Evolutionary conservation across 2,329 filamentous ascomycete genomes (phyloP), one percentile per base, ranked within the genome.

Genomic region (Fusarium coicis): DNA sequence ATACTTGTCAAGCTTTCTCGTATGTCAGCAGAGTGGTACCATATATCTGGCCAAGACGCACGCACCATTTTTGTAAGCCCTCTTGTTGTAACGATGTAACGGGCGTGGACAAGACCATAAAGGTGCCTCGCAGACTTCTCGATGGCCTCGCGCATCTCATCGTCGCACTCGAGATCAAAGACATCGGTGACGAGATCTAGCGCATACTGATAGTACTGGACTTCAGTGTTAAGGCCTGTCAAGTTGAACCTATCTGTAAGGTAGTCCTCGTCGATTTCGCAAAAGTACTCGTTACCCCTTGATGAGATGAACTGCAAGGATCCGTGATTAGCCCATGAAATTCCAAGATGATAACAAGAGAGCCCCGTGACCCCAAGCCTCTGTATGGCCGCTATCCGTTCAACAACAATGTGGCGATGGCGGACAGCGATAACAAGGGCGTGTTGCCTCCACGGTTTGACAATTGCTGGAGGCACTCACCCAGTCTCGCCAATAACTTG

Each of bases 401-500:
- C 36, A 55, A 50, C 37, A 19, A 42, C 26, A 15, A n/a, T 16
- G 15, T 19, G 16, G 34, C 44, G 46, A 43, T 49, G 37, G 32
- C 52, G 50, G 37, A 26, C 32, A 42, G 39, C 28, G 53, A 54
- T 43, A 54, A 58, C 32, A 32, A 59, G 37, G 43, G 62, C 66
- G 66, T 54, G 53, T 57, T 56, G 32, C 50, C 49, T 44, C 19
- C 18, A 46, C 23, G 61, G n/a, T 28, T 57, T 19, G 43, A 42
- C 34, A 54, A 39, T 46, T 61, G 44, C 42, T 28, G 39, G 32
- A 37, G 50, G 46, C 39, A 91, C 94, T 86, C 87, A 98, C 96
- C 96, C 96, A 99, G 85, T 99, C 96, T 83, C 96, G 89, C 96
- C 96, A 99, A 84, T 98, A 99, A 84, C 95, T 98, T 54, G 96